These are phyloP conservation scores for Phtheirospermum japonicum DNA, from an alignment of 257 asterid genomes.

Conservation along the genomic window DNA sequence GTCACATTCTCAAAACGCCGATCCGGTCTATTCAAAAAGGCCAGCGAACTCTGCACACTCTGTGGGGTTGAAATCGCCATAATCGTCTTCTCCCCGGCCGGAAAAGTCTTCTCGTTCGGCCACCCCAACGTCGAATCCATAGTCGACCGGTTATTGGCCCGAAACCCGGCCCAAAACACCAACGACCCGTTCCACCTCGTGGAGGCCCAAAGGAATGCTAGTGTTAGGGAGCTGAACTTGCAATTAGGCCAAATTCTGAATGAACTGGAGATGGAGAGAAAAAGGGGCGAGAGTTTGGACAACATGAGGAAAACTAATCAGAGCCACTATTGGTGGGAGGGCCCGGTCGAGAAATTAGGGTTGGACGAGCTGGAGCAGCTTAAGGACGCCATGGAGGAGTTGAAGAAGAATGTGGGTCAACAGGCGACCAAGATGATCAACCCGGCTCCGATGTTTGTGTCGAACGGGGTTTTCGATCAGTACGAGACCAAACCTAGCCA, in stretches of 20 bases:
- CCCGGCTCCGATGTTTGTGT: constrained; percentile 25
- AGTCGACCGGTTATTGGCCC: constrained; percentile 40
- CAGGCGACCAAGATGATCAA: constrained; percentile 39
- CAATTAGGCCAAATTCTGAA: constrained; percentile 52
- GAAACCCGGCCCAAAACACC: constrained; percentile 23
- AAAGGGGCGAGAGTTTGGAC: constrained; percentile 56
- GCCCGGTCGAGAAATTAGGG: constrained; percentile 43
- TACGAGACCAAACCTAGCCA: constrained; percentile 50
- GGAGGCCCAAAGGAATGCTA: constrained; percentile 52
- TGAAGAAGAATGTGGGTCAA: constrained; percentile 38
- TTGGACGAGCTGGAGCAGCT: constrained; percentile 54
- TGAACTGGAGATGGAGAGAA: constrained; percentile 54
- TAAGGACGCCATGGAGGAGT: constrained; percentile 58
- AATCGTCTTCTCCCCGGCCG: constrained; percentile 70
- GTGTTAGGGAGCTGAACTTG: constrained; percentile 49
- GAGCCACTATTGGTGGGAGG: constrained; percentile 65
- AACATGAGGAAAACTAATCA: constrained; percentile 39
- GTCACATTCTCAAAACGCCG: constrained; percentile 80
- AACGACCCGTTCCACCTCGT: constrained; percentile 26
- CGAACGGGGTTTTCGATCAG: constrained; percentile 35
- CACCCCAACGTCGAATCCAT: constrained; percentile 65
- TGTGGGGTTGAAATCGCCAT: constrained; percentile 71
- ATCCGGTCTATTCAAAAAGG: constrained; percentile 67
- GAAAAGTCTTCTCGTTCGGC: constrained; percentile 75
- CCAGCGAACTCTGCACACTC: constrained; percentile 68